phyloP scores from a whole-genome alignment of 2,329 filamentous ascomycete species.

The Hypoxylon sp. region DNA sequence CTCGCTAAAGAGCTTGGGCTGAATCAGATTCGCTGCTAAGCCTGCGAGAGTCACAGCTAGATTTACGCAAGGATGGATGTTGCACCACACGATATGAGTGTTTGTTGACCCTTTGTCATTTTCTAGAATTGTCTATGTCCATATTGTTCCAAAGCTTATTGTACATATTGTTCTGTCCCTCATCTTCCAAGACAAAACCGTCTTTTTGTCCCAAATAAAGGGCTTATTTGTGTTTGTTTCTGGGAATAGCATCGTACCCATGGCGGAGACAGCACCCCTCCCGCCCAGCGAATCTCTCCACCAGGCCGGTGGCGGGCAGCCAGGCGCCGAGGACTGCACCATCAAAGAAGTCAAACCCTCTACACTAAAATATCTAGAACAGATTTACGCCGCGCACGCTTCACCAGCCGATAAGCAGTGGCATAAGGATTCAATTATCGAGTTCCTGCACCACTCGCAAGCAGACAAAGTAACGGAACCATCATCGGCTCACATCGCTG shows the following conservation, averaged over 20 bases:
- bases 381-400: slow-evolving; percentile 63
- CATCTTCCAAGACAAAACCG: background rate
- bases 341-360: slow-evolving; percentile 61
- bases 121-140: slow-evolving; percentile 25
- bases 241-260: slow-evolving; percentile 26
- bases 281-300: slow-evolving; percentile 53
- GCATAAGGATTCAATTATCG: slow-evolving; percentile 61
- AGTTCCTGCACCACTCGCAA: slow-evolving; percentile 66
- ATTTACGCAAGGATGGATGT: slow-evolving; percentile 22
- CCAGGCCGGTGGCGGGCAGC: slow-evolving; percentile 65
- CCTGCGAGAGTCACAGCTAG: slow-evolving; percentile 40
- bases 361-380: slow-evolving; percentile 61
- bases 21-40: slow-evolving; percentile 37
- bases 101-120: slow-evolving; percentile 30
- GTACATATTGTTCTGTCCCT: slow-evolving; percentile 1
- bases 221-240: slow-evolving; percentile 2
- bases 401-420: slow-evolving; percentile 59
- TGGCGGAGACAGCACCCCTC: slow-evolving; percentile 49
- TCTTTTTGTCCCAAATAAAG: background rate
- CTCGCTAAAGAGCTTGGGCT: slow-evolving; percentile 40
- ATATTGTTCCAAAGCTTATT: slow-evolving; percentile 4
- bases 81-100: slow-evolving; percentile 16
- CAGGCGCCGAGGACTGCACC: slow-evolving; percentile 59
- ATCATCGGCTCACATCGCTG: slow-evolving; percentile 52
- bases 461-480: slow-evolving; percentile 55